Evolutionary conservation across 106 monocot genomes (phyloP).

Genomic region (Gastrodia elata): DNA sequence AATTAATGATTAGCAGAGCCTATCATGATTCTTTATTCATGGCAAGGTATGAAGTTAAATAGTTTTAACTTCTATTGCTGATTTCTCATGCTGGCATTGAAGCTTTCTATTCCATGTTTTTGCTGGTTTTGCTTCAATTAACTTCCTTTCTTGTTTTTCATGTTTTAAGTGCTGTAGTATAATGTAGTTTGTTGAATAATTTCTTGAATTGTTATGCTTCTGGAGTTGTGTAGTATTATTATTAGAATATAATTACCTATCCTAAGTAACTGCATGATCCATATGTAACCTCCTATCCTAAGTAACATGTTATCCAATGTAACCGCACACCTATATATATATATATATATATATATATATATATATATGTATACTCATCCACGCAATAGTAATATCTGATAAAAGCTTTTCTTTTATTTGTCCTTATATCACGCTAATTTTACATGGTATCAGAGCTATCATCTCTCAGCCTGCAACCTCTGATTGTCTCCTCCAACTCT

Average conservation of each 20-base stretch:
- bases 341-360: too few relatives aligned
- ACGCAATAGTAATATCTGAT: too few relatives aligned
- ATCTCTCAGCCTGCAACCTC: too few relatives aligned
- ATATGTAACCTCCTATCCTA: too few relatives aligned
- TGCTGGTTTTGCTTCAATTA: neutral
- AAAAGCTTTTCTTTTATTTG: too few relatives aligned
- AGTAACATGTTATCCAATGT: too few relatives aligned
- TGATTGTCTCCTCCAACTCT: too few relatives aligned
- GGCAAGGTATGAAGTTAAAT: slow-evolving; percentile 62
- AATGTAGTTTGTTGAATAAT: neutral
- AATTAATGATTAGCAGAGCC: slow-evolving; percentile 92
- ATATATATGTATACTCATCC: too few relatives aligned
- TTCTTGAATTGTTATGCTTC: neutral
- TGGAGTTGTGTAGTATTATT: neutral
- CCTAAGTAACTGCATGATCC: too few relatives aligned
- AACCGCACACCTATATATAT: too few relatives aligned
- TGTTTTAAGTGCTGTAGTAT: neutral
- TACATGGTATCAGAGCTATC: too few relatives aligned
- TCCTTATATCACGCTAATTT: too few relatives aligned
- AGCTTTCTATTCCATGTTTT: neutral
- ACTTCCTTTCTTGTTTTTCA: neutral
- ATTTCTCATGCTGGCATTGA: neutral
- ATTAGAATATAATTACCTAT: neutral
- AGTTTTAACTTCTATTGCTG: neutral
- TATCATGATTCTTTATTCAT: slow-evolving; percentile 98